Conservation (phyloP, 768 basidiomycete genomes). For the Strobilomyces confusus region DNA sequence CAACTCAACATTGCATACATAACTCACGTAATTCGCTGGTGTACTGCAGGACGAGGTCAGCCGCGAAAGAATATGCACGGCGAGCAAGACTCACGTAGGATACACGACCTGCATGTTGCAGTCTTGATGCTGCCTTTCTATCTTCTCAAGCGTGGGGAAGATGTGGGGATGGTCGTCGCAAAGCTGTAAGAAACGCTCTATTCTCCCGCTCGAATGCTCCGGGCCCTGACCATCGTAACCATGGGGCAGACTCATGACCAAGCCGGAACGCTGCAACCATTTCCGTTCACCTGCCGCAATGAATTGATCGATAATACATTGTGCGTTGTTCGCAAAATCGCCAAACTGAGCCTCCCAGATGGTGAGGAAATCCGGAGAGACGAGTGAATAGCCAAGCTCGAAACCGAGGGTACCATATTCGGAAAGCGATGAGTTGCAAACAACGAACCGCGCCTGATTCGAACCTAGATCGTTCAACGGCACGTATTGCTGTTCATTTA, state of each 20-base stretch:
- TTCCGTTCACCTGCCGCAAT: constrained; percentile 96
- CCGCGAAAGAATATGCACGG: not conserved
- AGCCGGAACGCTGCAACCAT: constrained; percentile 91
- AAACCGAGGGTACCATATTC: constrained; percentile 95
- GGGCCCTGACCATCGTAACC: constrained; percentile 99
- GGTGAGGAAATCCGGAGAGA: constrained; percentile 87
- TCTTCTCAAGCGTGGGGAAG: constrained; percentile 84
- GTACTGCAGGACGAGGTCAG: constrained; percentile 50
- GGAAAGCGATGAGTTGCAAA: constrained; percentile 96
- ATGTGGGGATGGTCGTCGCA: constrained; percentile 95
- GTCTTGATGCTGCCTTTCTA: constrained; percentile 95
- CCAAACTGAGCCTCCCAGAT: constrained; percentile 99
- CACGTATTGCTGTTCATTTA: constrained; percentile 84
- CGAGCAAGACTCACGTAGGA: constrained; percentile 64
- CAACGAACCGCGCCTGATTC: constrained; percentile 87
- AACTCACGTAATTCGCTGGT: constrained; percentile 82
- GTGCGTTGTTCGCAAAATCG: constrained; percentile 97
- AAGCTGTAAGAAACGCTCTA: constrained; percentile 96
- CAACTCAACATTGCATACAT: not conserved
- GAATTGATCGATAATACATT: constrained; percentile 98
- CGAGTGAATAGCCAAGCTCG: constrained; percentile 97
- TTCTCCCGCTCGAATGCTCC: constrained; percentile 92
- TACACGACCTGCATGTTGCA: constrained; percentile 99
- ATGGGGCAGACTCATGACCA: constrained; percentile 88
- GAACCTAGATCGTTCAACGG: constrained; percentile 86